Conservation (phyloP, 345 rosid genomes). For the Cardiospermum halicacabum region DNA sequence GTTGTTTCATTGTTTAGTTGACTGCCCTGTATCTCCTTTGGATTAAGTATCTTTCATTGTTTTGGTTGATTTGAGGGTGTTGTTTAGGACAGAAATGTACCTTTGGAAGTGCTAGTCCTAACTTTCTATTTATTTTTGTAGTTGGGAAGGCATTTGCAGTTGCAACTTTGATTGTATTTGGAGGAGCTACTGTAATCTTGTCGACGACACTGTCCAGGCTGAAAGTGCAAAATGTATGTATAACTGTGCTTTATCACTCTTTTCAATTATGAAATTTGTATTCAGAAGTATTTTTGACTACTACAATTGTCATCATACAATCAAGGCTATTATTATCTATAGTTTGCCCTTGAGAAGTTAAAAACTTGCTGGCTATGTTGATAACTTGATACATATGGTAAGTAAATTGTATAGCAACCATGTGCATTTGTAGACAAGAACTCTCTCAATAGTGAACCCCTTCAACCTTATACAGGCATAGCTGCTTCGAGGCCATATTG, state of each 20-base stretch:
- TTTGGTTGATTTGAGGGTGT: neutral
- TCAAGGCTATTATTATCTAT: too few species aligned
- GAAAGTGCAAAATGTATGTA: conserved; percentile 56
- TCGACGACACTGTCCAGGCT: conserved; percentile 61
- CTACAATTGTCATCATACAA: too few species aligned
- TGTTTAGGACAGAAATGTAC: neutral
- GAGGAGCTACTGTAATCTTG: conserved; percentile 58
- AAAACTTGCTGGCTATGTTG: too few species aligned
- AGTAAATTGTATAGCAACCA: neutral
- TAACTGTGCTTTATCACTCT: neutral
- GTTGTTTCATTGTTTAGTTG: neutral
- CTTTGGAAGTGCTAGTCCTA: too few species aligned
- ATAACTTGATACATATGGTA: too few species aligned
- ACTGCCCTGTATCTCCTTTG: neutral
- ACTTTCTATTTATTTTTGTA: conserved; percentile 17
- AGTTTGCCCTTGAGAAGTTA: neutral
- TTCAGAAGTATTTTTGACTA: too few species aligned
- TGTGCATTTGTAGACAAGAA: neutral
- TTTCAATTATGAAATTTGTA: neutral
- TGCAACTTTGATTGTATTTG: conserved; percentile 70
- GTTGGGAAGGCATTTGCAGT: conserved; percentile 86
- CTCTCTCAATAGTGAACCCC: neutral
- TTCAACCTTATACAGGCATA: too few species aligned
- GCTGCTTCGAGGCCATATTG: neutral
- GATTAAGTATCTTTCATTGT: neutral